Percentiles rank a stretch among this genome's conserved stretches.
Evolutionary conservation across 164 flowering plant genomes (phyloP).

Genomic region (Akebia trifoliata): DNA sequence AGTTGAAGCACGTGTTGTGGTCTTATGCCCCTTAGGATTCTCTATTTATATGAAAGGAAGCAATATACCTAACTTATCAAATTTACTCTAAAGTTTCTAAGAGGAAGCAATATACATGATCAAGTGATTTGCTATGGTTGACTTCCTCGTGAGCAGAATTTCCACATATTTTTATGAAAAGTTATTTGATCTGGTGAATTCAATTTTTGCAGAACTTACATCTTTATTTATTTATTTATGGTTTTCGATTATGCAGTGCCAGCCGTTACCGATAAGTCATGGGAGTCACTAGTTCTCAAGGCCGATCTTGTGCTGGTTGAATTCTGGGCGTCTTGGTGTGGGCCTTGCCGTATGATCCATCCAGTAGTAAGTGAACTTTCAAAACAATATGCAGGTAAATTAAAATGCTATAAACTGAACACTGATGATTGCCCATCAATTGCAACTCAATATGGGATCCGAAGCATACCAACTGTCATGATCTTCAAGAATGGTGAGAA

Average conservation of each 20-base stretch:
- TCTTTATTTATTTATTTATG: neutral
- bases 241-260: constrained; percentile 43
- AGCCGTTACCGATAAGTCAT: constrained; percentile 49
- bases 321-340: constrained; percentile 99
- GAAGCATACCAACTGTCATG: constrained; percentile 89
- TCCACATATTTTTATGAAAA: too few relatives aligned
- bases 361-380: constrained; percentile 70
- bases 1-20: too few relatives aligned
- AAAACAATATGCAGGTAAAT: constrained; percentile 62
- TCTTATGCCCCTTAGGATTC: too few relatives aligned
- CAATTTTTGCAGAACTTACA: neutral
- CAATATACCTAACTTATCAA: too few relatives aligned
- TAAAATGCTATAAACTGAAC: constrained; percentile 72
- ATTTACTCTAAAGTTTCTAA: too few relatives aligned
- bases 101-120: too few relatives aligned
- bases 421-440: constrained; percentile 68
- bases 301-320: constrained; percentile 62
- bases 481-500: constrained; percentile 86
- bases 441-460: constrained; percentile 70
- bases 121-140: too few relatives aligned
- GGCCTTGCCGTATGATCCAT: constrained; percentile 91
- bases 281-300: constrained; percentile 66
- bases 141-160: too few relatives aligned
- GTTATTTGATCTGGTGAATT: neutral
- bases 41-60: too few relatives aligned